A percentile compares a stretch with the other conserved stretches of the same genome.
Evolutionary conservation across 23 red algal species (phyloP).

Genomic region (Agarophyton chilense): DNA sequence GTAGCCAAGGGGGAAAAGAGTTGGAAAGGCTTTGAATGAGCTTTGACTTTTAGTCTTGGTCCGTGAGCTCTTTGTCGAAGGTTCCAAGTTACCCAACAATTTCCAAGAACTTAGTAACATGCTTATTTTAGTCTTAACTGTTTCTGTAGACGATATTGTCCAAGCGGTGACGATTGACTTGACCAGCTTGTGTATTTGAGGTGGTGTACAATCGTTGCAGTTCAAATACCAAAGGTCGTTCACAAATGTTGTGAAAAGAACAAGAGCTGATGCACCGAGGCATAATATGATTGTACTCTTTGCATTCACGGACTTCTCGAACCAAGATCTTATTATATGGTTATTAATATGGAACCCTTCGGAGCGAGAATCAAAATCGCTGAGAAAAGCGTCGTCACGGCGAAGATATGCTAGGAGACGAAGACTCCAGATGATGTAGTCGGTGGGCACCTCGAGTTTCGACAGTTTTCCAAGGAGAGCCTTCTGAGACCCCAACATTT

Average conservation of each 20-base stretch:
- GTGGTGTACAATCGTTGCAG: conserved; percentile 3
- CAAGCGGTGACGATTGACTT: not conserved
- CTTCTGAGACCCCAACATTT: no score
- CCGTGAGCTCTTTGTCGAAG: no score
- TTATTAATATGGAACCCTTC: not conserved
- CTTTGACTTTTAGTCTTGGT: no score
- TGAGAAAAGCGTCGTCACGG: not conserved
- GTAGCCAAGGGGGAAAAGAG: no score
- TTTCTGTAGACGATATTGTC: conserved; percentile 21
- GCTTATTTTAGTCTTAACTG: not conserved
- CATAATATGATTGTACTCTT: not conserved
- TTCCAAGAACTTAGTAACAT: not conserved
- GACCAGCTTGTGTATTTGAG: not conserved
- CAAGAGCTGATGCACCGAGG: not conserved
- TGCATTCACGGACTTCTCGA: not conserved
- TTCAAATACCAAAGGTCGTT: conserved; percentile 45
- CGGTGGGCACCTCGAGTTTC: not conserved
- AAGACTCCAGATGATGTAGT: conserved; percentile 2
- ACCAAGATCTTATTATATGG: not conserved
- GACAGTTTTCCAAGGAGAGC: no score
- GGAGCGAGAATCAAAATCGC: not conserved
- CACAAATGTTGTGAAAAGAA: not conserved
- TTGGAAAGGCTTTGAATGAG: no score
- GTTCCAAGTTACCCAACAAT: not conserved
- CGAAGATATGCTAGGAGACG: not conserved